Evolutionary conservation across 768 basidiomycete species (phyloP), one percentile per base, ranked within the genome.

Genomic region (Galerina marginata): DNA sequence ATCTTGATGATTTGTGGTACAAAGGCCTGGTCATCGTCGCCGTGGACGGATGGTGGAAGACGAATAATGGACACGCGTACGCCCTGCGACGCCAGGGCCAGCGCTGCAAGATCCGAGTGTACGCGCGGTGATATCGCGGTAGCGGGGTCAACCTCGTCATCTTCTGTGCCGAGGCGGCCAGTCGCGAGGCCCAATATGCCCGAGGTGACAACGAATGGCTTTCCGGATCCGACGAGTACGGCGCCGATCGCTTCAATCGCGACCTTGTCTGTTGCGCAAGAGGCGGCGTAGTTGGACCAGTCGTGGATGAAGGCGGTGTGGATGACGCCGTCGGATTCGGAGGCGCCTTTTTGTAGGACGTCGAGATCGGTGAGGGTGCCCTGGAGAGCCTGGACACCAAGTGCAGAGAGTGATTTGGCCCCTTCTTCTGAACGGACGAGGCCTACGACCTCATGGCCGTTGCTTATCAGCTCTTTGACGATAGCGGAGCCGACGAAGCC

Each of bases 261-360:
- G 23, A 46, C 23, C 2, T 44, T 25, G 37, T 56, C 54, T 36
- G 44, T 56, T 44, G 44, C 37, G 4, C 44, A 14, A 12, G 54
- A 56, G 20, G n/a, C 25, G 12, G 23, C 40, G 7, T 16, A 56
- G 44, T 56, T 44, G 33, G 44, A 46, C n/a, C 44, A 56, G 44
- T 56, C 44, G 33, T 56, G 54, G 23, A 36, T 46, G 54, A 56
- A 56, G 9, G 54, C 54, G 43, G 42, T 44, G 33, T 56, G 54
- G 20, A 56, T 56, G 14, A 56, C 54, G 20, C 43, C 54, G 20
- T 56, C 54, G 7, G 54, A 46, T 12, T 56, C 54, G 3, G 29
- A 38, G 15, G 54, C 54, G 3, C 54, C 54, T 15, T 33, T 42
- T 26, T 56, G 45, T 11, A 56, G 23, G 11, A 6, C 9, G 16